Base-by-base conservation (phyloP, 805 yeast genomes). In the Ogataea nakhonphanomensis region DNA sequence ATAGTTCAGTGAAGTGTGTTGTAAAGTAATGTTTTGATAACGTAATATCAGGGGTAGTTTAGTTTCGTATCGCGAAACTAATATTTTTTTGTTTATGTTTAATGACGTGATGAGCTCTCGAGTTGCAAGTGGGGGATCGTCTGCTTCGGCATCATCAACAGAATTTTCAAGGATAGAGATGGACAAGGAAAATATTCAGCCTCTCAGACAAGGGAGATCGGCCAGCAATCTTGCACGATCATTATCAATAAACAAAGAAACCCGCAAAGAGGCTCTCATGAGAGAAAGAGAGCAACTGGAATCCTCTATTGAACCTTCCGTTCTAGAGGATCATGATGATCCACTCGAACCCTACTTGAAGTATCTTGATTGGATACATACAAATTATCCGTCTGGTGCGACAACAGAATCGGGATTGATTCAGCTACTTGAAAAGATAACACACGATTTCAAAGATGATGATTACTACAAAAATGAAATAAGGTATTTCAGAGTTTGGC, bases 401-500 rank as follows among this genome's bases (percentile, higher is more conserved):
- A 69, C 74, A 3, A 66, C 70, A 4, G 82, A 80, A 33, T 80
- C 86, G 48, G 89, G 88, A 0, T 65, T 88, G 35, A 61, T 88
- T 3, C 66, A 62, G 11, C 56, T 85, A 8, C 65, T 90, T 25
- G 95, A 87, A 55, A 65, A 81, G 33, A 83, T 93, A 50, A 81
- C 95, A 0, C 73, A 78, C 28, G 70, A 70, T 44, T 85, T 87
- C 55, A 69, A 79, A 51, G 85, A 83, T 49, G 74, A 72, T 24
- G 62, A 63, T 0, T 78, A 77, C 45, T 91, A 89, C 58, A 81
- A 79, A 44, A 83, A 90, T 57, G 97, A 91, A 57, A 79, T 91
- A 1, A 64, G 97, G 34, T 89, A 84, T 55, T 61, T 91, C 35
- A 74, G 71, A 46, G 71, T 89, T 2, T 91, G 99, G 97, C 61